Evolutionary conservation across 208 protist species (phyloP), one percentile per base, ranked within the genome.

Genomic region (Phytomonas sp.): DNA sequence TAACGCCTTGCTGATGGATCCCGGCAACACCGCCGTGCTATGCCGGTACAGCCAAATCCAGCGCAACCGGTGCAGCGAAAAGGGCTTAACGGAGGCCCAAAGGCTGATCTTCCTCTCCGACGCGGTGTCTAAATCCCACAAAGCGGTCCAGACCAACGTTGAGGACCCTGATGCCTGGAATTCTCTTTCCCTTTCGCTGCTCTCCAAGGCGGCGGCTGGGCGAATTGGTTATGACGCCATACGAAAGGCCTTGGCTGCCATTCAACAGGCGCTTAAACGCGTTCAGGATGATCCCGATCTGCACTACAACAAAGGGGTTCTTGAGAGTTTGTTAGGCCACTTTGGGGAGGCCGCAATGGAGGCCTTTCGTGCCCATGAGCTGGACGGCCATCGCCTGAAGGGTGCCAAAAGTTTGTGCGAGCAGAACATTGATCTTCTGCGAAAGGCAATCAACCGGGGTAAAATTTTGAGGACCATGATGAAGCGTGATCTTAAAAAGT

Each of bases 11-110:
- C 81, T 75, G 29, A 26, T 84, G 0, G 69, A 88, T 33, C 60
- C 78, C 5, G 42, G 60, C 26, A 74, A 83, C 74, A 79, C 78
- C 23, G 74, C 69, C n/a, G 90, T 87, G 33, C 75, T 95, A 42
- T 89, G 83, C 75, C 74, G 85, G 75, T 93, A 93, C 78, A 95
- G 90, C 69, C 87, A 87, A 67, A 68, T 93, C 56, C 80, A 88
- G 66, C 88, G 90, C 60, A 86, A 80, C 70, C 85, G 84, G n/a
- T 92, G 87, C 63, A 71, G 74, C 30, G 83, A 89, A 45, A 29
- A 72, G 4, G 79, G 72, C 1, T 63, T 92, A 19, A 74, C 86
- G 5, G 69, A 70, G 32, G 80, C 74, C 66, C 74, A 91, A 74
- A 74, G 81, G 16, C 69, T 67, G 30, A 63, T 31, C 60, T 82